Evolutionary conservation across 306 rosid genomes (phyloP).

Genomic region (Ammopiptanthus mongolicus): DNA sequence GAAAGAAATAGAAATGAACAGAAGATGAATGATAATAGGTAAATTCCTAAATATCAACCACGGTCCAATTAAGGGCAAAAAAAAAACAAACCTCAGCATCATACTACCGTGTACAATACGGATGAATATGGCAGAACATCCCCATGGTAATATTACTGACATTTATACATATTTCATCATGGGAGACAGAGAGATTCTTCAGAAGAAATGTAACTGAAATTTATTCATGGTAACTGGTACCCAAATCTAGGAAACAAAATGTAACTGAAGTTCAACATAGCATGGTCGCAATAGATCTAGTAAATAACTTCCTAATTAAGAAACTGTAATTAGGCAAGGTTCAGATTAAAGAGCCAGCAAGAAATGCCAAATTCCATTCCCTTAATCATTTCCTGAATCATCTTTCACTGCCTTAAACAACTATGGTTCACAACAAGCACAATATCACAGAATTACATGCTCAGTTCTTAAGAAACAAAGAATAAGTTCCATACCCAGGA

Average conservation of each 20-base stretch:
- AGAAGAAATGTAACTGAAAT: not conserved
- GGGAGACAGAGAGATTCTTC: not conserved
- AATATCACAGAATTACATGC: not conserved
- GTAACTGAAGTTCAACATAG: not conserved
- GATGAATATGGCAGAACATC: not conserved
- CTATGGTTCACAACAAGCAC: not conserved
- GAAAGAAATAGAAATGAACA: not conserved
- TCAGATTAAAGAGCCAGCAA: too few relatives aligned
- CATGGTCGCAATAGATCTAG: not conserved
- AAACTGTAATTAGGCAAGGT: too few relatives aligned
- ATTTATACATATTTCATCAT: not conserved
- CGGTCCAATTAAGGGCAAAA: not conserved
- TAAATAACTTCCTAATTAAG: not conserved
- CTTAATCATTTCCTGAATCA: not conserved
- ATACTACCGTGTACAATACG: not conserved
- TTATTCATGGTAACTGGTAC: not conserved
- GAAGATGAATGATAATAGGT: not conserved
- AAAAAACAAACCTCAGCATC: too few relatives aligned
- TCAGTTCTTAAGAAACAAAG: not conserved
- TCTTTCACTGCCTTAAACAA: not conserved
- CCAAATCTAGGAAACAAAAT: not conserved
- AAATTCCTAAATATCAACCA: too few relatives aligned
- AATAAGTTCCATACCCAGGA: conserved; percentile 67
- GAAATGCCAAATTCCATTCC: not conserved
- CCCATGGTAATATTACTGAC: not conserved